Evolutionary conservation across 306 rosid genomes (phyloP).

Genomic region (Vigna nakashimae): DNA sequence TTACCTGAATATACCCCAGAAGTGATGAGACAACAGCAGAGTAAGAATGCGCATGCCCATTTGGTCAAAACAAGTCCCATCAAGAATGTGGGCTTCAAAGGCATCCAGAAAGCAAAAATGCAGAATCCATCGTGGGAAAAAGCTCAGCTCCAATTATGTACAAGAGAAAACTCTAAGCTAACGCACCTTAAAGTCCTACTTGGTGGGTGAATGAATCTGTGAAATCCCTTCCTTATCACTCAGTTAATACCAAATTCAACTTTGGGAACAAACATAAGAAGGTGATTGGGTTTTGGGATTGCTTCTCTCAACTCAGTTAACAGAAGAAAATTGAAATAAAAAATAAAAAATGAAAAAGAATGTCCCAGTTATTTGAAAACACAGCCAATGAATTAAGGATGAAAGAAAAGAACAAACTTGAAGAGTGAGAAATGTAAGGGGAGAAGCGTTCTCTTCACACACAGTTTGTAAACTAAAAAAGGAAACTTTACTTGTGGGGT

Average conservation of each 20-base stretch:
- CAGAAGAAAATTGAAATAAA: not conserved
- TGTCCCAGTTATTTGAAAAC: slow-evolving; percentile 42
- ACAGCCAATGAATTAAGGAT: slow-evolving; percentile 33
- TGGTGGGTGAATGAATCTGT: slow-evolving; percentile 45
- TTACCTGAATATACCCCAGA: slow-evolving; percentile 71
- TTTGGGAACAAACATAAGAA: slow-evolving; percentile 56
- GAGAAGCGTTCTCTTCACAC: slow-evolving; percentile 41
- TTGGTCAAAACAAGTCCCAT: slow-evolving; percentile 76
- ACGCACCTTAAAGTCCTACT: slow-evolving; percentile 43
- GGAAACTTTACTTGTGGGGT: slow-evolving; percentile 47
- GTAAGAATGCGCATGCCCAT: slow-evolving; percentile 67
- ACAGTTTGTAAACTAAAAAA: slow-evolving; percentile 38
- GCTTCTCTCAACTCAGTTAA: slow-evolving; percentile 45
- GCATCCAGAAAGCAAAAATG: slow-evolving; percentile 49
- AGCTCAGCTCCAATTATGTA: slow-evolving; percentile 40
- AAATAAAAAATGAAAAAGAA: not conserved
- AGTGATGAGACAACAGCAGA: slow-evolving; percentile 61
- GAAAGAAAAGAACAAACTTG: slow-evolving; percentile 55
- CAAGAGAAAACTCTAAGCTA: slow-evolving; percentile 47
- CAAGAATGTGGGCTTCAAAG: slow-evolving; percentile 60
- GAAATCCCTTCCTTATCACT: slow-evolving; percentile 62
- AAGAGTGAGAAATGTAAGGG: slow-evolving; percentile 32
- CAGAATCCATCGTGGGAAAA: slow-evolving; percentile 51
- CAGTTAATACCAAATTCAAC: slow-evolving; percentile 68
- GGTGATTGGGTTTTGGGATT: slow-evolving; percentile 45